Evolutionary conservation across 2,329 filamentous ascomycete species (phyloP).

Genomic region (Apiospora malaysiana): DNA sequence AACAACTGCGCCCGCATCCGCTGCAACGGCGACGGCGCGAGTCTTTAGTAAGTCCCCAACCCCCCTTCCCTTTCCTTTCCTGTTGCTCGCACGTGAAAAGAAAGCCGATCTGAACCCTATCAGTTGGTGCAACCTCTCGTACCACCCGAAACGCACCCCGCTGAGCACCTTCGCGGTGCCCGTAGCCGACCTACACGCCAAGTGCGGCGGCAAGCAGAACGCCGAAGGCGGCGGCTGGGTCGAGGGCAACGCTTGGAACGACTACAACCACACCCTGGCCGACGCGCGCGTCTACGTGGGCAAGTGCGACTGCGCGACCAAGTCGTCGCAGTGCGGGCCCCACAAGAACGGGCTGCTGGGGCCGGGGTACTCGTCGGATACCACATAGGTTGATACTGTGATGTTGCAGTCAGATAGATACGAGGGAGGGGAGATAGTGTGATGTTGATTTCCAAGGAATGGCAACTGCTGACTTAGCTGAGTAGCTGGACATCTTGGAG

Average conservation of each 20-base stretch:
- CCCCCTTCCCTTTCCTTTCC: no score
- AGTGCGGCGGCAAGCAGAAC: background rate
- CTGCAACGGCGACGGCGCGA: background rate
- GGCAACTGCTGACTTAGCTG: no score
- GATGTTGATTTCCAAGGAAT: no score
- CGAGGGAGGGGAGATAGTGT: no score
- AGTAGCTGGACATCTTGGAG: no score
- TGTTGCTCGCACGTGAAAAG: no score
- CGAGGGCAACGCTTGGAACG: slow-evolving; percentile 4
- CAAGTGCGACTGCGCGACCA: background rate
- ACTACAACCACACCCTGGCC: background rate
- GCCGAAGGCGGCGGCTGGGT: background rate
- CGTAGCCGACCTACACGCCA: background rate
- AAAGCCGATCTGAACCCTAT: no score
- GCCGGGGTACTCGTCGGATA: background rate
- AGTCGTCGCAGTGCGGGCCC: background rate
- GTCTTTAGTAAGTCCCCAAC: background rate
- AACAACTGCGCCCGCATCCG: background rate
- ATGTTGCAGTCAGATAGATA: no score
- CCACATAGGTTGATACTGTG: background rate
- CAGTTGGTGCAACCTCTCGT: background rate
- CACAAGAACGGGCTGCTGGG: background rate
- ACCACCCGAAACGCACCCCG: background rate
- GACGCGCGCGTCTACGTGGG: background rate
- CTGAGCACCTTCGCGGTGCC: background rate